A percentile compares a stretch with the other conserved stretches of the same genome.
These are phyloP conservation scores for Phlyctochytrium arcticum DNA, from an alignment of 192 early-diverging fungal species.

Conservation along the genomic window DNA sequence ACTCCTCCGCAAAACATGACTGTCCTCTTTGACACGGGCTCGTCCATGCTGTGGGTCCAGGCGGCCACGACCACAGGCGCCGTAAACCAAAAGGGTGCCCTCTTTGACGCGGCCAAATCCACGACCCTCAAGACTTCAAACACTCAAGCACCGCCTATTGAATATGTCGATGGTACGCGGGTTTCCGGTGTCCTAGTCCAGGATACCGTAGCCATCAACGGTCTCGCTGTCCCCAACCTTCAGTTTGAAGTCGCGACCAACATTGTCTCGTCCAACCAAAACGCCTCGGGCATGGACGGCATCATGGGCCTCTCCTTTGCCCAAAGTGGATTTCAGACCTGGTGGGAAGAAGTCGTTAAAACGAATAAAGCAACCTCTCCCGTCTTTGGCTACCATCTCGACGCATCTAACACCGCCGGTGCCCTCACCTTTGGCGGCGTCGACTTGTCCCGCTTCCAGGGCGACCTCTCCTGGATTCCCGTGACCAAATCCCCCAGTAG, in stretches of 20 bases:
- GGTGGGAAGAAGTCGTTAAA: slow-evolving; percentile 17
- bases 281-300: slow-evolving; percentile 18
- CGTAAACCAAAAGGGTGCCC: slow-evolving; percentile 8
- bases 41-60: slow-evolving; percentile 37
- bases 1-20: slow-evolving; percentile 32
- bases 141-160: slow-evolving; percentile 17
- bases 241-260: slow-evolving; percentile 24
- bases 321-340: neutral
- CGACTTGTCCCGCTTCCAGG: slow-evolving; percentile 26
- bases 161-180: slow-evolving; percentile 36
- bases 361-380: slow-evolving; percentile 7
- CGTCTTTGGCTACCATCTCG: slow-evolving; percentile 37
- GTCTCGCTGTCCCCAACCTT: slow-evolving; percentile 18
- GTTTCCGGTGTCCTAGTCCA: slow-evolving; percentile 23
- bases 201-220: slow-evolving; percentile 26
- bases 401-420: slow-evolving; percentile 9
- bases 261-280: neutral
- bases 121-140: slow-evolving; percentile 21
- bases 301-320: slow-evolving; percentile 37
- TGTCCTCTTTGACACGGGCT: slow-evolving; percentile 46
- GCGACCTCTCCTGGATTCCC: slow-evolving; percentile 15
- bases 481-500: slow-evolving; percentile 8
- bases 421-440: slow-evolving; percentile 37
- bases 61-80: slow-evolving; percentile 18
- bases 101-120: slow-evolving; percentile 21